Conservation (phyloP, 345 rosid species). For the Aquilaria yunnanensis region DNA sequence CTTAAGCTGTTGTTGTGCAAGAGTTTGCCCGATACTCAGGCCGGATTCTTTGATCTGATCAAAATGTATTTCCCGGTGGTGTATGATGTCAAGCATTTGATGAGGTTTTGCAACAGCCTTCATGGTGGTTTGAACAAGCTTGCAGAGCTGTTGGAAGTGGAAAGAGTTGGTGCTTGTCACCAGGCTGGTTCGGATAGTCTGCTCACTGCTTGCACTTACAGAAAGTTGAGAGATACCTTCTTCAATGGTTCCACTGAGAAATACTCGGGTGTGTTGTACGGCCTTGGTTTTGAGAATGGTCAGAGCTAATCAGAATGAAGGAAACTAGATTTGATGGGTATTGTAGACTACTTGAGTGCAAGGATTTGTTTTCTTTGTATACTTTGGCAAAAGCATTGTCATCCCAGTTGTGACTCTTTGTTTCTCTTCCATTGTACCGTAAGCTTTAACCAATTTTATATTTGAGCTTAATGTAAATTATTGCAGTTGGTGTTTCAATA, state of each 20-base stretch:
- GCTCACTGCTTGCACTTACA: slow-evolving; percentile 78
- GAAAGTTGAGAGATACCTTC: slow-evolving; percentile 77
- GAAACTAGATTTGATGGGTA: slow-evolving; percentile 29
- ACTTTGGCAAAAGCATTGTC: slow-evolving; percentile 59
- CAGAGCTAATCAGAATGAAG: slow-evolving; percentile 46
- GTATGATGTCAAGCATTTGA: slow-evolving; percentile 84
- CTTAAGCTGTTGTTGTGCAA: slow-evolving; percentile 68
- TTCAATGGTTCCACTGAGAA: slow-evolving; percentile 63
- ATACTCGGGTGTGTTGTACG: slow-evolving; percentile 83
- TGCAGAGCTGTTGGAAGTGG: slow-evolving; percentile 84
- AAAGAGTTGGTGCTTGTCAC: slow-evolving; percentile 73
- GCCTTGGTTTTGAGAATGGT: slow-evolving; percentile 82
- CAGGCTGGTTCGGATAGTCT: slow-evolving; percentile 94
- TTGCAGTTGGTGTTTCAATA: slow-evolving; percentile 59
- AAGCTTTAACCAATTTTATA: slow-evolving; percentile 53
- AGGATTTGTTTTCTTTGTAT: slow-evolving; percentile 45
- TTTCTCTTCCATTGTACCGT: slow-evolving; percentile 34
- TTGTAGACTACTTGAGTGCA: slow-evolving; percentile 67
- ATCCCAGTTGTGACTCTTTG: slow-evolving; percentile 47
- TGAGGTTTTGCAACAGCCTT: slow-evolving; percentile 83
- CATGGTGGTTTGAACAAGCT: slow-evolving; percentile 91
- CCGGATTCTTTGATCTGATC: slow-evolving; percentile 61
- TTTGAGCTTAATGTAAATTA: slow-evolving; percentile 64
- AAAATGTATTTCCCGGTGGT: slow-evolving; percentile 59
- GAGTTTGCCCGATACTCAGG: slow-evolving; percentile 50